Evolutionary conservation across 345 rosid genomes (phyloP), one percentile per base, ranked within the genome.

Genomic region (Excoecaria cochinchinensis): DNA sequence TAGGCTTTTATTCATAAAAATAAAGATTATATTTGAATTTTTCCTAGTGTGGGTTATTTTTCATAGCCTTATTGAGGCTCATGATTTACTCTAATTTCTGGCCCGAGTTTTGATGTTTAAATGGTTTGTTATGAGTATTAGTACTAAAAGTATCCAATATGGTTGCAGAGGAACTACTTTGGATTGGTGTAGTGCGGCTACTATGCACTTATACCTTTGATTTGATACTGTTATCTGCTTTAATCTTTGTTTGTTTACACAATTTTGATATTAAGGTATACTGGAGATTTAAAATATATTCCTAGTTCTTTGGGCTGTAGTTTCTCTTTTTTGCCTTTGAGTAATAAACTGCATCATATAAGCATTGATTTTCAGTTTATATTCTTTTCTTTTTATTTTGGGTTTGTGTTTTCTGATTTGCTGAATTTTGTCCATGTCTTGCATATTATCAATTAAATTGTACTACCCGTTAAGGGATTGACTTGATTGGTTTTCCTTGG

Each of bases 31-130:
- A 38, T 70, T 82, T 84, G 82, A 39, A 55, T 80, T 80, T 80
- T 84, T 88, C 83, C 75, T 76, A 82, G 80, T 14, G 53, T 62
- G 72, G 78, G 61, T 60, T 76, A 48, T 76, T 42, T 24, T 83
- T 71, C 81, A 80, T 44, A 69, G 78, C 84, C 69, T 66, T 76
- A n/a, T 58, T 75, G 78, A 46, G 75, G 77, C 71, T 68, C 42
- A 42, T 24, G 72, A 64, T 74, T 73, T 57, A 36, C 71, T 63
- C 57, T 58, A 46, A 63, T 72, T 48, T 69, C 62, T 68, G 77
- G 70, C 75, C 63, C 78, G 76, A 19, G 14, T 63, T 74, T 79
- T 76, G 77, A 51, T 71, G 67, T 72, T 81, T 72, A 40, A 58
- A 36, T 59, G 47, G 31, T 12, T 56, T 75, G 66, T 46, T 68